Base-by-base conservation (phyloP, 139 green algal species). In the Diplosphaera chodatii region DNA sequence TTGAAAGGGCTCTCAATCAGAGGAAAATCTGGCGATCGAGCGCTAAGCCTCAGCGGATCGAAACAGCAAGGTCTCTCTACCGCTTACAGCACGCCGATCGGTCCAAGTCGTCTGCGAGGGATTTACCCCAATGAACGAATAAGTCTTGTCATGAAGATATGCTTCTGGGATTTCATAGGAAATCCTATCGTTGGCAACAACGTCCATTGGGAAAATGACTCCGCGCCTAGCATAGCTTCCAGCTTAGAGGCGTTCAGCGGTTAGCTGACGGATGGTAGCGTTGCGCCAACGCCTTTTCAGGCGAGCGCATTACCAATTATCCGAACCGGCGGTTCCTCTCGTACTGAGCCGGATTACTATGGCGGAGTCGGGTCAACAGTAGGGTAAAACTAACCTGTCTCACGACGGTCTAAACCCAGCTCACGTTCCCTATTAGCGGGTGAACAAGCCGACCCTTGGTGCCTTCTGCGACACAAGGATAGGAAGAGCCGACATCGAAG, bases 261-360 rank as follows among this genome's bases (percentile, higher is more conserved):
- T 94, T 90, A 92, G 83, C 83, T 81, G 80, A 87, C 86, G 79
- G 78, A 88, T 89, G 85, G 87, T 92, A 94, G 89, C 87, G 86
- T 94, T 87, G 86, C 88, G 82, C 84, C 86, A 88, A 77, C 78
- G 84, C 83, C 86, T 88, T 87, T 87, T 90, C 86, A 88, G 84
- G 83, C 84, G 77, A 89, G 80, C 83, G 86, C 83, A 81, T 86
- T 87, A 89, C 86, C 86, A 91, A 88, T 80, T 89, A 85, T 89
- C 84, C 77, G 88, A 93, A 89, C 82, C 84, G 87, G 88, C 85
- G 86, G 90, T 95, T 93, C 88, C 90, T 93, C 88, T 93, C 86
- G 88, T 93, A 93, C 88, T 96, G 87, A 93, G 85, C 87, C 88
- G 82, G 75, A 89, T 91, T 92, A 92, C 86, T 92, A 89, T 93